Conservation (phyloP, 164 flowering plant genomes). For the Aristolochia contorta region DNA sequence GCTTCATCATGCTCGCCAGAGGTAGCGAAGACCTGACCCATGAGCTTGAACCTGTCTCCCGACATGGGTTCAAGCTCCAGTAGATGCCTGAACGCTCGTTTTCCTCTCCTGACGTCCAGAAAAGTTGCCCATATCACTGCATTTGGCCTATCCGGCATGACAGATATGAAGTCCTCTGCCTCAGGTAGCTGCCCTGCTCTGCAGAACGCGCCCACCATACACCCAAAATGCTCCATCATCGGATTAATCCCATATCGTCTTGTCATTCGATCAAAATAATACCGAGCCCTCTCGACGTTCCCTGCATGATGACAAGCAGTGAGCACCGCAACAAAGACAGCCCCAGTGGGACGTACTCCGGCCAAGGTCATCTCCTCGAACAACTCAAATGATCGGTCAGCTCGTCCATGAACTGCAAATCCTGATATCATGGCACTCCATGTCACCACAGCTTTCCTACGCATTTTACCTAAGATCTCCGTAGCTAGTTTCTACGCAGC, state of each 20-base stretch:
- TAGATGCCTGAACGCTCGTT: conserved; percentile 14
- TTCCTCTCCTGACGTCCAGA: conserved; percentile 24
- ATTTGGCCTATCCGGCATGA: conserved; percentile 28
- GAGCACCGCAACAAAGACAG: conserved; percentile 27
- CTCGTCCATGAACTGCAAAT: conserved; percentile 31
- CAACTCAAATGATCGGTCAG: conserved; percentile 17
- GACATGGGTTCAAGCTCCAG: conserved; percentile 19
- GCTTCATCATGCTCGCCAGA: conserved; percentile 16
- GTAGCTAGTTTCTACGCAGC: conserved; percentile 21
- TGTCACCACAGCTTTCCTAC: conserved; percentile 23
- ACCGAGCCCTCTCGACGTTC: conserved; percentile 20
- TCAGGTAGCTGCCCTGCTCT: conserved; percentile 31
- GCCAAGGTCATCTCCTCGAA: conserved; percentile 22
- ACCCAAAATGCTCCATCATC: conserved; percentile 31
- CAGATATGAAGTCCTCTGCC: conserved; percentile 21
- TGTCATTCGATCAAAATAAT: conserved; percentile 25
- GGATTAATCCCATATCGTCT: conserved; percentile 19
- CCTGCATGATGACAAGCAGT: conserved; percentile 37
- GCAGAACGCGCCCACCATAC: conserved; percentile 40
- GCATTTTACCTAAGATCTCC: conserved; percentile 18
- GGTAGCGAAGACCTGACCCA: conserved; percentile 15
- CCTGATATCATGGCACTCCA: conserved; percentile 37
- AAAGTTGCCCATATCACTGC: conserved; percentile 35
- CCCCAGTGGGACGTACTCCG: conserved; percentile 24
- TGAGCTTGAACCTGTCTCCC: conserved; percentile 23